These are phyloP conservation scores for Apocynum venetum DNA, from an alignment of 257 asterid species.

Conservation along the genomic window DNA sequence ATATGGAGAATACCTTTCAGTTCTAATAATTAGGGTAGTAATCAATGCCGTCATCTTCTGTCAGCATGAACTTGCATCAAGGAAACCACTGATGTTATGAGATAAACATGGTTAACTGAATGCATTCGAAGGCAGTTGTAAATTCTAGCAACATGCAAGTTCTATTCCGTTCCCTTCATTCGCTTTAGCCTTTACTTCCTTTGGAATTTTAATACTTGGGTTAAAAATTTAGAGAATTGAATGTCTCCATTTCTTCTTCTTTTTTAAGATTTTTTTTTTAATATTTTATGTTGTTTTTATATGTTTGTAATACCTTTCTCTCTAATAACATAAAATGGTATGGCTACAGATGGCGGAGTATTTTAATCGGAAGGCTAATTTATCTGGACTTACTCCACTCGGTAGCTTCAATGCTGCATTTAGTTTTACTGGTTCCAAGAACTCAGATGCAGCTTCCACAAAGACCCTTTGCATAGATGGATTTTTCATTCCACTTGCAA, in stretches of 20 bases:
- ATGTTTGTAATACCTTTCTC: conserved; percentile 1
- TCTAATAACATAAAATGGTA: conserved; percentile 4
- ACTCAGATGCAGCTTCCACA: conserved; percentile 62
- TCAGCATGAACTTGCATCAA: not conserved
- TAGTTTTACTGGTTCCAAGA: conserved; percentile 65
- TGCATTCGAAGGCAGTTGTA: not conserved
- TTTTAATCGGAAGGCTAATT: conserved; percentile 67
- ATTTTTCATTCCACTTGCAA: conserved; percentile 71
- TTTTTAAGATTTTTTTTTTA: not conserved
- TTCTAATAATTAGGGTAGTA: not conserved
- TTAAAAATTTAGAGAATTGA: not conserved
- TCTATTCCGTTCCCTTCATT: not conserved
- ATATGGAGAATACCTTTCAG: not conserved
- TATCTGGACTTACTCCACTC: conserved; percentile 58
- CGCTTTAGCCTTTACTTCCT: not conserved
- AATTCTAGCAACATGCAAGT: not conserved
- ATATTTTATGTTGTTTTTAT: not conserved
- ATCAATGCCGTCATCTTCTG: not conserved
- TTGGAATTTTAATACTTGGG: not conserved
- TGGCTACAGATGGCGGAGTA: conserved; percentile 79
- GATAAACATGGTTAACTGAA: not conserved
- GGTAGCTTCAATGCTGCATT: conserved; percentile 78
- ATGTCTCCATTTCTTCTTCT: not conserved
- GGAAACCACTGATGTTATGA: not conserved
- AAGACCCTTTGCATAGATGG: conserved; percentile 84